Evolutionary conservation across 1,284 basidiomycete species (phyloP).

Genomic region (Mycena citricolor): DNA sequence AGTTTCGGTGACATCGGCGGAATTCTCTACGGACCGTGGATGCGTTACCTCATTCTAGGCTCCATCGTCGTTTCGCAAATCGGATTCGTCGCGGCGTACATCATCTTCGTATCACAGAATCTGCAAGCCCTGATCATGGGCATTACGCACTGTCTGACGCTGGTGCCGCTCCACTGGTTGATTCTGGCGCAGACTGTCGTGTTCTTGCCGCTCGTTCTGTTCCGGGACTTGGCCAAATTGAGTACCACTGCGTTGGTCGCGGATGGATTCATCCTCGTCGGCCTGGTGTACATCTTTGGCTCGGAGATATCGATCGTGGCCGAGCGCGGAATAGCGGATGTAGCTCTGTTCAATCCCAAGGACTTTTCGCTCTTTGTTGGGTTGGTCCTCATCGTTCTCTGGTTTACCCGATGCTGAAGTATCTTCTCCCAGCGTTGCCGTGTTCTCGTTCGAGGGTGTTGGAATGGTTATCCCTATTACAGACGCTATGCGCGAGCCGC

Average conservation of each 20-base stretch:
- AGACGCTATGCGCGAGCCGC: constrained; percentile 93
- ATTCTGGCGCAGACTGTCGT: constrained; percentile 84
- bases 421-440: constrained; percentile 71
- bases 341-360: constrained; percentile 85
- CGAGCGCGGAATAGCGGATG: constrained; percentile 73
- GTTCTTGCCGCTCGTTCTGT: constrained; percentile 85
- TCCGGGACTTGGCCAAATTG: constrained; percentile 90
- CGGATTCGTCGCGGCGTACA: constrained; percentile 88
- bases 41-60: constrained; percentile 86
- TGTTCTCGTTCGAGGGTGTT: constrained; percentile 98
- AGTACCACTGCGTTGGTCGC: constrained; percentile 92
- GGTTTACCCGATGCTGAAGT: constrained; percentile 7
- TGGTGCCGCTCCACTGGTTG: constrained; percentile 75
- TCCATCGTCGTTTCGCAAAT: constrained; percentile 92
- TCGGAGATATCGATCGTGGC: constrained; percentile 75
- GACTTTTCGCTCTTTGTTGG: constrained; percentile 93
- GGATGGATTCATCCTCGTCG: constrained; percentile 93
- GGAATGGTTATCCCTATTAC: constrained; percentile 97
- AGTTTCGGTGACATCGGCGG: constrained; percentile 96
- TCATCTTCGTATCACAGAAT: constrained; percentile 95
- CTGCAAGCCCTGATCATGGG: constrained; percentile 86
- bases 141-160: constrained; percentile 75
- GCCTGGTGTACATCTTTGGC: constrained; percentile 83
- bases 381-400: constrained; percentile 40
- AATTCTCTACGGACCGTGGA: constrained; percentile 86